Evolutionary conservation across 768 basidiomycete species (phyloP).

Genomic region (Psilocybe cyanescens): DNA sequence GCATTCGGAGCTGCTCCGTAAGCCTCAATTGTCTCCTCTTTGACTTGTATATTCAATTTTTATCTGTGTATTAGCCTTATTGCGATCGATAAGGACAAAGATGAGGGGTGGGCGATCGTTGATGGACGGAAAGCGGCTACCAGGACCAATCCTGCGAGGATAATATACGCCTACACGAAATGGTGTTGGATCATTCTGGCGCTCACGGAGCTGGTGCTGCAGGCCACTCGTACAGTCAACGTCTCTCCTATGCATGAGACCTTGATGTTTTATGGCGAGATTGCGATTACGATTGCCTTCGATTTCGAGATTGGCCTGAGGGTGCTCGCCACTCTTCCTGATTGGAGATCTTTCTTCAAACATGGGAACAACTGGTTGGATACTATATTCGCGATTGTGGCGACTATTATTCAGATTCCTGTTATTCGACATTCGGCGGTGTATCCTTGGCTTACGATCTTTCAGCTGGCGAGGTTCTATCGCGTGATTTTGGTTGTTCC

Average conservation of each 20-base stretch:
- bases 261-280: constrained; percentile 67
- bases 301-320: constrained; percentile 88
- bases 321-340: constrained; percentile 70
- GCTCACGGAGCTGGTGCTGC: constrained; percentile 69
- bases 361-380: constrained; percentile 77
- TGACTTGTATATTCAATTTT: not conserved
- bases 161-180: constrained; percentile 58
- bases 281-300: constrained; percentile 81
- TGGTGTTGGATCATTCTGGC: constrained; percentile 82
- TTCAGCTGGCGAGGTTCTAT: constrained; percentile 88
- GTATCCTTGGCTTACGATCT: constrained; percentile 90
- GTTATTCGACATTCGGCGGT: constrained; percentile 60
- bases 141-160: constrained; percentile 52
- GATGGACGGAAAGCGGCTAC: constrained; percentile 45
- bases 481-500: constrained; percentile 90
- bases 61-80: constrained; percentile 27
- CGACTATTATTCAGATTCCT: constrained; percentile 86
- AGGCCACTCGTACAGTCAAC: constrained; percentile 67
- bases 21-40: constrained; percentile 25
- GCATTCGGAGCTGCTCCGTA: constrained; percentile 88
- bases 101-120: constrained; percentile 62
- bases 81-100: constrained; percentile 54
- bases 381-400: constrained; percentile 70
- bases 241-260: constrained; percentile 47
- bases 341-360: constrained; percentile 81